Base-by-base conservation (phyloP, 306 rosid species). In the Delonix regia region DNA sequence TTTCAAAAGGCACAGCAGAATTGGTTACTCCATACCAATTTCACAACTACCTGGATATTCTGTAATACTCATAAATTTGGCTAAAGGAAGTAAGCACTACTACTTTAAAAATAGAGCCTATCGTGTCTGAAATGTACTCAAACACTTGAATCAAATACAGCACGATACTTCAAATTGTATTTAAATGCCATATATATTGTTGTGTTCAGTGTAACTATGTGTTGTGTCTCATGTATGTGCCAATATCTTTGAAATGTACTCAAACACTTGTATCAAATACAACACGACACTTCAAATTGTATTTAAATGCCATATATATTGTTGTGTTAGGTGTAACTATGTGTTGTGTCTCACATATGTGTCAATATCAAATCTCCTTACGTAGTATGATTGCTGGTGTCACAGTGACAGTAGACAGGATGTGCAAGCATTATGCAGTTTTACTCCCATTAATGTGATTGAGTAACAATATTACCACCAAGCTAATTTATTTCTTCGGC, bases 331-430 rank as follows among this genome's bases (percentile, higher is more conserved):
- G n/a, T 18, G n/a, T 47, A 4, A 1, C 1, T 30, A 30, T 30
- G 33, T 47, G 52, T 14, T 13, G 18, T 14, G n/a, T 47, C 7
- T 47, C 52, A 47, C 13, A 47, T 47, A 18, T 47, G 4, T 14
- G n/a, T 47, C 52, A 47, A 13, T 47, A 47, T 47, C n/a, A 14
- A 13, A 3, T 4, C 15, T 14, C 14, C 52, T 15, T 16, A 47
- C 15, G 52, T 21, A 49, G 52, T 55, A 80, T 9, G 14, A 53
- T 34, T 42, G 33, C 73, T 45, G n/a, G 3, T 19, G 36, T 64
- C 16, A 64, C 51, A 71, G 36, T 64, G 12, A 64, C 51, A 71
- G 7, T 39, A 38, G 4, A 34, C 45, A 70, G n/a, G 45, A 79
- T 4, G 18, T 33, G 25, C 52, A 30, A 65, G 33, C 33, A 66